Percentiles rank a stretch among this genome's conserved stretches.
These are phyloP conservation scores for Chlorella sp. DNA, from an alignment of 139 green algal species.

Conservation along the genomic window DNA sequence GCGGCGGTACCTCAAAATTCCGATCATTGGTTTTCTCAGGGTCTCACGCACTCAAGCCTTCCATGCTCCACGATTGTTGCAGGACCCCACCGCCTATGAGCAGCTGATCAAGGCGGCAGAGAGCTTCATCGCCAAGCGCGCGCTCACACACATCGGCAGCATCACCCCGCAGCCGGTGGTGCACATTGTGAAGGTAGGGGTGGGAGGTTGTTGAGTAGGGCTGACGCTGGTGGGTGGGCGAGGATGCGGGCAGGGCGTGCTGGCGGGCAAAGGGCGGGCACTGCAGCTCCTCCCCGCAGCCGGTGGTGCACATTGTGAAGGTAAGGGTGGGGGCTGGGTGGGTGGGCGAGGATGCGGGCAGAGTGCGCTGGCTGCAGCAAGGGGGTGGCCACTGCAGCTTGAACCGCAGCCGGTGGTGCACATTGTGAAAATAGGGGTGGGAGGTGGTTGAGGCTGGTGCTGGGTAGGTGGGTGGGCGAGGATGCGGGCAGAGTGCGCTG, in stretches of 20 bases:
- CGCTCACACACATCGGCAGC: conserved; percentile 45
- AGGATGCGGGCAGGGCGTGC: not conserved
- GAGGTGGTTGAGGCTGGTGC: no score
- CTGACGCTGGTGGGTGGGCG: not conserved
- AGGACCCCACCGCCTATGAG: conserved; percentile 58
- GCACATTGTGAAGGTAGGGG: conserved; percentile 67
- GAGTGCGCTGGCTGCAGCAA: not conserved
- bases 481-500: not conserved
- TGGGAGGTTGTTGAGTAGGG: no score
- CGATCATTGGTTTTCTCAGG: no score
- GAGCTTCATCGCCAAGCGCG: conserved; percentile 64
- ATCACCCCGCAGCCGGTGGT: conserved; percentile 56
- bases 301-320: conserved; percentile 65
- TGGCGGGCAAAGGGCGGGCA: not conserved
- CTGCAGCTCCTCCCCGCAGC: conserved; percentile 24
- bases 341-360: not conserved
- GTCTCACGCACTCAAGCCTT: no score
- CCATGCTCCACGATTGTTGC: no score
- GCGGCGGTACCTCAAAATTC: no score
- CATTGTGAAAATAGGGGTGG: no score
- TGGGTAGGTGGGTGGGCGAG: not conserved
- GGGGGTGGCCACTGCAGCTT: not conserved
- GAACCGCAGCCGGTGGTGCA: conserved; percentile 38
- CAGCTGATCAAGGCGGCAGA: conserved; percentile 58
- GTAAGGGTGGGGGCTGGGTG: no score